A percentile compares a stretch with the other conserved stretches of the same genome.
Evolutionary conservation across 805 yeast genomes (phyloP).

Genomic region (Torulaspora maleeae): DNA sequence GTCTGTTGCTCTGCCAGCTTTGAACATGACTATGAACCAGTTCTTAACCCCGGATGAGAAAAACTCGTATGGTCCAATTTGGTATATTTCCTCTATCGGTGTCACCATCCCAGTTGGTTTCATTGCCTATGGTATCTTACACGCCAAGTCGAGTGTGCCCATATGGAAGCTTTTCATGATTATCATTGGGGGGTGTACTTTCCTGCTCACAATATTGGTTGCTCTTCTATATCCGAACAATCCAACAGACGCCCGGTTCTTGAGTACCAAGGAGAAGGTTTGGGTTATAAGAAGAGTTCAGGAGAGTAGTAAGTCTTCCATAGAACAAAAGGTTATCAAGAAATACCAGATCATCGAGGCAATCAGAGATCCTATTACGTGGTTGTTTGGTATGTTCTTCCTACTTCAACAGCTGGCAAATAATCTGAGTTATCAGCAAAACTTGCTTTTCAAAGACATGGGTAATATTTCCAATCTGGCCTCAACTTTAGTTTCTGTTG

Average conservation of each 20-base stretch:
- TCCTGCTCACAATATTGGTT: slow-evolving; percentile 37
- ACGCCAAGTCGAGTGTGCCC: slow-evolving; percentile 23
- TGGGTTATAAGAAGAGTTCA: slow-evolving; percentile 46
- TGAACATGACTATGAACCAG: slow-evolving; percentile 47
- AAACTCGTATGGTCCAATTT: slow-evolving; percentile 50
- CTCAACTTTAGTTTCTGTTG: slow-evolving; percentile 51
- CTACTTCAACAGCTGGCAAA: slow-evolving; percentile 49
- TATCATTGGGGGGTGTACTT: slow-evolving; percentile 52
- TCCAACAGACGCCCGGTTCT: slow-evolving; percentile 49
- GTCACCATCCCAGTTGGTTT: slow-evolving; percentile 50
- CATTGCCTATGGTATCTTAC: slow-evolving; percentile 41
- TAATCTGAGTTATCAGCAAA: slow-evolving; percentile 50
- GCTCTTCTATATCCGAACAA: slow-evolving; percentile 49
- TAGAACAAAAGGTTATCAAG: slow-evolving; percentile 46
- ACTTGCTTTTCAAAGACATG: slow-evolving; percentile 43
- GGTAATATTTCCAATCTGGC: slow-evolving; percentile 43
- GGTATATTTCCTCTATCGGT: slow-evolving; percentile 49
- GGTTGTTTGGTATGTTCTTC: slow-evolving; percentile 41
- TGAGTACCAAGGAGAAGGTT: slow-evolving; percentile 47
- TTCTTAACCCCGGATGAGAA: slow-evolving; percentile 47
- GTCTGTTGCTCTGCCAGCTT: slow-evolving; percentile 41
- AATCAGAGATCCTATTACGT: slow-evolving; percentile 45
- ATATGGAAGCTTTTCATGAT: slow-evolving; percentile 54
- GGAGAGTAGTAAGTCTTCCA: slow-evolving; percentile 38
- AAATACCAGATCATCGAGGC: slow-evolving; percentile 48